Evolutionary conservation across 2,329 filamentous ascomycete species (phyloP).

Genomic region (Aureobasidium sp.): DNA sequence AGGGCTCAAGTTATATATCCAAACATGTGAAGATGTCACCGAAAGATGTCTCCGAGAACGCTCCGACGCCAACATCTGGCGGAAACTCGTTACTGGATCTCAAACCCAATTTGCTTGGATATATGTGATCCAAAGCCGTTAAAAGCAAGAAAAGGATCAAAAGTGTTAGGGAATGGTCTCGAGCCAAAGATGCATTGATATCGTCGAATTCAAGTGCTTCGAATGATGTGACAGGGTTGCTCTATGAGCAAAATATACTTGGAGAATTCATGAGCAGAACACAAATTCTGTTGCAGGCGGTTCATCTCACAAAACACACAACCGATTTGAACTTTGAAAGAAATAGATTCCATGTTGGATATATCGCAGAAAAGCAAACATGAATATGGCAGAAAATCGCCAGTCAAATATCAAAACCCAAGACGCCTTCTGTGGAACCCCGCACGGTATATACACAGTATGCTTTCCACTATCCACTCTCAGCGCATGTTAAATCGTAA

Average conservation of each 20-base stretch:
- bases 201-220: no score
- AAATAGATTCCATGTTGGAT: slow-evolving; percentile 6
- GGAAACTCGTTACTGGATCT: neutral
- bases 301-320: neutral
- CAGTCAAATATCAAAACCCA: neutral
- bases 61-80: neutral
- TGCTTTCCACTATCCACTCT: neutral
- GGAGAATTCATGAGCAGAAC: neutral
- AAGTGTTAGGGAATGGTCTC: no score
- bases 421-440: neutral
- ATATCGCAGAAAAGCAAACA: slow-evolving; percentile 5
- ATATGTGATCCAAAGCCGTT: no score
- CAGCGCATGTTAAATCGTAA: neutral
- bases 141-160: no score
- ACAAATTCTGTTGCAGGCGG: neutral
- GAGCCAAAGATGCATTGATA: no score
- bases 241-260: neutral
- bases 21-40: neutral
- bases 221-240: neutral
- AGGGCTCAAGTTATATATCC: neutral
- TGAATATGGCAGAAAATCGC: neutral
- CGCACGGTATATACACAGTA: slow-evolving; percentile 6
- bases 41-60: neutral
- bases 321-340: neutral
- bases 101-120: no score